Evolutionary conservation across 148 eudicot genomes (phyloP).

Genomic region (Rhododendron williamsianum): DNA sequence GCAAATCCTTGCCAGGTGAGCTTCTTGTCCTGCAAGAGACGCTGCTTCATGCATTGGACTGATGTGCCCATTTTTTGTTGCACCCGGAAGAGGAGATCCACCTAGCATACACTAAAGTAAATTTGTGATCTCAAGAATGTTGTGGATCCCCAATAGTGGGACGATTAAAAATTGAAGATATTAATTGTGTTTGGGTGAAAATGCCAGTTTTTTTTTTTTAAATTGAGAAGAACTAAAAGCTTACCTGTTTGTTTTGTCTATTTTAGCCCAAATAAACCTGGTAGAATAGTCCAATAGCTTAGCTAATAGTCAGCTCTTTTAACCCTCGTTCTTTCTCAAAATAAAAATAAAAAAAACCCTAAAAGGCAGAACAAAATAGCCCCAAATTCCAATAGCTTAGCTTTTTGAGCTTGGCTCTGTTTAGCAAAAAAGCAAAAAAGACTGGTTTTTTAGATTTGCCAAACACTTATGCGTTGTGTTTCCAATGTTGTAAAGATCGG

Average conservation of each 20-base stretch:
- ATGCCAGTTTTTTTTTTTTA: background rate
- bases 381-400: background rate
- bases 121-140: background rate
- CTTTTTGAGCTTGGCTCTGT: background rate
- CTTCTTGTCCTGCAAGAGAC: background rate
- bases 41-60: background rate
- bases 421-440: background rate
- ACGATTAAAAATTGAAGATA: background rate
- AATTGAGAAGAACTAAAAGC: background rate
- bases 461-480: background rate
- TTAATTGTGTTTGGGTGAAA: background rate
- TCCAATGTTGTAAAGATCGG: background rate
- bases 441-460: background rate
- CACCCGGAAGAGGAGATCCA: background rate
- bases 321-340: background rate
- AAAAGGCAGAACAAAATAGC: background rate
- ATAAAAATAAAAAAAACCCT: too few species aligned
- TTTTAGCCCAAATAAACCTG: background rate
- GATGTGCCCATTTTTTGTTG: background rate
- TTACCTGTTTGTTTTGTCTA: background rate
- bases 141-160: background rate
- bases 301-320: background rate
- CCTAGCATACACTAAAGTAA: background rate
- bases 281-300: background rate
- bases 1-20: conserved; percentile 94